These are phyloP conservation scores for Phytopythium aichiense DNA, from an alignment of 352 stramenopile species.

Conservation along the genomic window DNA sequence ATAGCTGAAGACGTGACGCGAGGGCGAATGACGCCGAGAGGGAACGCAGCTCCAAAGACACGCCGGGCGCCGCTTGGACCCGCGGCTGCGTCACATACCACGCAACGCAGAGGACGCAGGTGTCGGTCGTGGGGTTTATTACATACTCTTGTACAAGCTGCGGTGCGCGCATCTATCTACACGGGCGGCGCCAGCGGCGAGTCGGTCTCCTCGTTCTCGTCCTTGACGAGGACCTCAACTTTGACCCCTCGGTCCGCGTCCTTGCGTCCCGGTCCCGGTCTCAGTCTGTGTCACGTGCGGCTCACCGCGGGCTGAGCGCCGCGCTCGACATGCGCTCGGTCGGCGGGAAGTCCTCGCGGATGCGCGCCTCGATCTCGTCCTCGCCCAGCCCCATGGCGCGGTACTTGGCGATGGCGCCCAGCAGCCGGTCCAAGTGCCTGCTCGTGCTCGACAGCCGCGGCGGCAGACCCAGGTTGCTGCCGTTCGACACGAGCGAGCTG, in stretches of 20 bases:
- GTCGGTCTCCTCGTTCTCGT: background rate
- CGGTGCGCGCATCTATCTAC: conserved; percentile 1
- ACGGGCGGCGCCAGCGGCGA: background rate
- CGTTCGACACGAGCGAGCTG: conserved; percentile 45
- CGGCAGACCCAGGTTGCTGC: conserved; percentile 51
- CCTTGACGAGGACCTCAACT: background rate
- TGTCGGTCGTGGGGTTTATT: background rate
- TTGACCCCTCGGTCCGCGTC: too few species aligned
- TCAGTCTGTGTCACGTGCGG: background rate
- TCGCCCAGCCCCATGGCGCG: conserved; percentile 47
- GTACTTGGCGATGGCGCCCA: conserved; percentile 64
- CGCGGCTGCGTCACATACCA: too few species aligned
- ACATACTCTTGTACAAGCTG: background rate
- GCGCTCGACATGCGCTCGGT: conserved; percentile 33
- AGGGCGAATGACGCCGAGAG: too few species aligned
- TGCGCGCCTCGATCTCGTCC: conserved; percentile 61
- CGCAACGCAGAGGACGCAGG: too few species aligned
- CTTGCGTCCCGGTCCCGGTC: background rate
- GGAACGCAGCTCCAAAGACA: too few species aligned
- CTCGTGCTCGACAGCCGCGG: conserved; percentile 53
- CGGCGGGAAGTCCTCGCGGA: conserved; percentile 61
- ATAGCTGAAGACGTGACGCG: too few species aligned
- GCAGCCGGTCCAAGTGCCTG: conserved; percentile 53
- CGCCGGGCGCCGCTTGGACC: too few species aligned
- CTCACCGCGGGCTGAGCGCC: conserved; percentile 1